Evolutionary conservation across 192 early-diverging fungal genomes (phyloP), one percentile per base, ranked within the genome.

Genomic region (Podila minutissima): DNA sequence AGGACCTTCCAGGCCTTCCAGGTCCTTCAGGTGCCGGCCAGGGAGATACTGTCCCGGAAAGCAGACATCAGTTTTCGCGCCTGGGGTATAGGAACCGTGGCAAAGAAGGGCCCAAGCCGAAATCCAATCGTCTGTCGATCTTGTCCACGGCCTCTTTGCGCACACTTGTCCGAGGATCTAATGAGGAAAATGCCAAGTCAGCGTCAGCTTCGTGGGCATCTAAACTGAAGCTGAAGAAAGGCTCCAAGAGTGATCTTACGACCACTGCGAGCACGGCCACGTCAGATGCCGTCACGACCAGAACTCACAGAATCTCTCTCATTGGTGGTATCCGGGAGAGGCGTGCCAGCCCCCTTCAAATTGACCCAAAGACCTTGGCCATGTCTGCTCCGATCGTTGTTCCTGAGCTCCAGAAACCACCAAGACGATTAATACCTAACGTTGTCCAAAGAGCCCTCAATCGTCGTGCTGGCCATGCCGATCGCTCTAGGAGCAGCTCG

Each of bases 1-100:
- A 69, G 26, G 38, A 48, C 20, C 57, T 69, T 3, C 57, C 67
- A 7, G 38, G 17, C 5, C 37, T 60, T 8, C 67, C 67, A 26
- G n/a, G 4, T 1, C 5, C 20, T 8, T 15, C 10, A 10, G 0
- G 19, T 17, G 41, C 41, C 13, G 28, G 22, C 6, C 24, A 48
- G 15, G 55, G 37, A 17, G 22, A 33, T n/a, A 63, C 15, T 17
- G 22, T 38, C 5, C 17, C 5, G 2, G n/a, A 61, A 22, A 31
- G 32, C 32, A 62, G 29, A 26, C 26, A 19, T 8, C 41, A 26
- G 8, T 37, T 46, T 26, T 62, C 12, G 19, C 28, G 12, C 13
- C 31, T 32, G 20, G 12, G 32, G 28, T 12, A 20, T 20, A 29
- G 13, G 60, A 55, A 22, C 9, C 7, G 11, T 55, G 53, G 2